Evolutionary conservation across 257 asterid genomes (phyloP).

Genomic region (Prunella vulgaris): DNA sequence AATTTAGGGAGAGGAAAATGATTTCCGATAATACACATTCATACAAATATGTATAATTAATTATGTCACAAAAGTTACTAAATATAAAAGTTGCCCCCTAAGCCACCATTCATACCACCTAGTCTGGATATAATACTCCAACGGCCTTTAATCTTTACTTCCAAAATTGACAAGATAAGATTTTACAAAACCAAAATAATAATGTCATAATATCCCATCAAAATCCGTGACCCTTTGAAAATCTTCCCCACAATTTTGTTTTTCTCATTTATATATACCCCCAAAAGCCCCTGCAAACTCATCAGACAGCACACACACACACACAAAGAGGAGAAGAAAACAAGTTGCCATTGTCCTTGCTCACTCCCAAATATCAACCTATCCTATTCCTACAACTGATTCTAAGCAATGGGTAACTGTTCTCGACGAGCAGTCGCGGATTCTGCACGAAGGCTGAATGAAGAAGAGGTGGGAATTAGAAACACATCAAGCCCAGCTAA

Average conservation of each 20-base stretch:
- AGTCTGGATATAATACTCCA: not conserved
- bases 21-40: not conserved
- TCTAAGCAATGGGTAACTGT: conserved; percentile 61
- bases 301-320: too few relatives aligned
- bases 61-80: not conserved
- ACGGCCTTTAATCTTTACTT: not conserved
- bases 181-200: not conserved
- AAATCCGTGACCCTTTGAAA: conserved; percentile 22
- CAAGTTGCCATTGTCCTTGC: not conserved
- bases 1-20: too few relatives aligned
- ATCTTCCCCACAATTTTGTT: not conserved
- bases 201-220: conserved; percentile 7
- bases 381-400: not conserved
- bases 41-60: not conserved
- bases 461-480: conserved; percentile 14
- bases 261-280: conserved; percentile 17
- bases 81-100: not conserved
- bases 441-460: conserved; percentile 18
- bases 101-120: not conserved
- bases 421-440: conserved; percentile 36
- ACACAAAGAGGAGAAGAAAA: not conserved
- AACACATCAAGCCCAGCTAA: not conserved
- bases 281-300: not conserved
- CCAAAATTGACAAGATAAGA: not conserved
- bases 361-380: not conserved